Evolutionary conservation across 495 filamentous ascomycete genomes (phyloP), one percentile per base, ranked within the genome.

Genomic region (Entonaema liquescens): DNA sequence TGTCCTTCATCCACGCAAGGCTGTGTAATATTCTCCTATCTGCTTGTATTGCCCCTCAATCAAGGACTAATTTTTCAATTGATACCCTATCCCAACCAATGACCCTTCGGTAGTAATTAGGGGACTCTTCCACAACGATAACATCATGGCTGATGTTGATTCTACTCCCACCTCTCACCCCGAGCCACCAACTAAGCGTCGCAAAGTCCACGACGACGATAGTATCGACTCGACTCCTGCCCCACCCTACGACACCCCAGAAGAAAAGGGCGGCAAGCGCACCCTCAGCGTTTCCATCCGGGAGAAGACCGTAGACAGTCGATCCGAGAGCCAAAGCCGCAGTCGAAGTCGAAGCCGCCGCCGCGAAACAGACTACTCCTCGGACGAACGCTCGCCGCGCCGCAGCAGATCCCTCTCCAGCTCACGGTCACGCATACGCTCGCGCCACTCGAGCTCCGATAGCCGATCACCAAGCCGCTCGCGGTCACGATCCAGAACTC

Each of bases 121-220:
- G 19, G 29, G 12, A 13, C 13, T 26, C 23, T 29, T 11, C 21
- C 7, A 23, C 17, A 57, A 2, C 53, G 13, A 26, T 40, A 2
- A 44, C 44, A 52, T 42, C 11, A 86, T 85, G 83, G 71, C 80
- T 26, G 77, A 74, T 17, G 63, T 78, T 55, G 76, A 80, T 55
- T 70, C 78, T 5, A 54, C 57, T 23, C 4, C 67, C 74, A n/a
- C 70, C 76, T 9, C 23, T 29, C 59, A 56, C 13, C 47, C 74
- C 6, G 77, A 75, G 21, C 82, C 83, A 13, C 84, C 84, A 5
- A 78, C 85, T 17, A 89, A 88, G 73, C 83, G 87, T 35, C 86
- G 89, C 52, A 85, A 86, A 67, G 79, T 89, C 21, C 79, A 84
- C 69, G 81, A 80, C 44, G 81, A 81, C 70, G 81, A 81, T 68